These are phyloP conservation scores for Wickerhamomyces ciferrii DNA, from an alignment of 805 yeast species.

Conservation along the genomic window DNA sequence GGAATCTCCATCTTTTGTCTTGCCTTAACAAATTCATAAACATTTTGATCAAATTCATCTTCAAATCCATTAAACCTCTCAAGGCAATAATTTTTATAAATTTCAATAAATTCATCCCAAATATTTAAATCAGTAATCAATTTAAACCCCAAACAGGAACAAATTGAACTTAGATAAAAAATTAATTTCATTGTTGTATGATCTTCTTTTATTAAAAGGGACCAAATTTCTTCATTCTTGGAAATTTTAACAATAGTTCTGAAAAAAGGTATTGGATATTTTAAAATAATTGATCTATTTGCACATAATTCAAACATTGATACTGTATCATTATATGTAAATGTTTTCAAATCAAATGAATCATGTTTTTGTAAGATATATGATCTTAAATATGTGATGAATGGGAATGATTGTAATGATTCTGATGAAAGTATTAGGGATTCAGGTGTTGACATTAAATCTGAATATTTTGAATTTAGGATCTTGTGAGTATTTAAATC, in stretches of 20 bases:
- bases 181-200: conserved; percentile 17
- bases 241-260: conserved; percentile 9
- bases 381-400: not conserved
- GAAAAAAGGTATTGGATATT: conserved; percentile 15
- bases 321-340: not conserved
- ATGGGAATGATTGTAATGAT: not conserved
- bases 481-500: not conserved
- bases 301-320: not conserved
- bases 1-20: not conserved
- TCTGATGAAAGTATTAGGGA: not conserved
- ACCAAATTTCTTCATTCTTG: conserved; percentile 2
- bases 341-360: not conserved
- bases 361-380: not conserved
- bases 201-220: conserved; percentile 10
- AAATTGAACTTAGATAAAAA: conserved; percentile 12
- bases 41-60: conserved; percentile 1
- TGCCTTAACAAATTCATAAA: not conserved
- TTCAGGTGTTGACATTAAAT: not conserved
- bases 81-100: not conserved
- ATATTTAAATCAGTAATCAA: conserved; percentile 10
- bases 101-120: conserved; percentile 11
- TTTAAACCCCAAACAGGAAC: conserved; percentile 18
- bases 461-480: not conserved
- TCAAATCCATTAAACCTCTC: not conserved
- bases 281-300: not conserved